Evolutionary conservation across 164 flowering plant species (phyloP), one percentile per base, ranked within the genome.

Genomic region (Chimonanthus salicifolius): DNA sequence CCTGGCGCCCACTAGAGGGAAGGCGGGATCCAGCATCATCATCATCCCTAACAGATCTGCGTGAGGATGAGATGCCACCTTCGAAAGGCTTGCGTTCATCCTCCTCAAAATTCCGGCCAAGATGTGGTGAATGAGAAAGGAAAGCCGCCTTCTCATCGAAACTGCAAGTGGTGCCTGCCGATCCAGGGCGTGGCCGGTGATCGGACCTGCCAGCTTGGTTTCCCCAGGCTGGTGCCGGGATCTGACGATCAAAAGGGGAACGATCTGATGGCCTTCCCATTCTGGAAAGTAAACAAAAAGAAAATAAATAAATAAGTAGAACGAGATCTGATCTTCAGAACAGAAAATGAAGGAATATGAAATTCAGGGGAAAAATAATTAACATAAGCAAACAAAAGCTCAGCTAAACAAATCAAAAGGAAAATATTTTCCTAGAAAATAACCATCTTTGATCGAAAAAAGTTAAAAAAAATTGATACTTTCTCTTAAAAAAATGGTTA

Each of bases 61-160:
- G 83, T 0, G 90, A 88, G 3, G 33, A 33, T 33, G 33, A 74
- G 80, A 2, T 82, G 4, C 45, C 77, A 4, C 93, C 96, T 80
- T 91, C 97, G 43, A 95, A 83, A 0, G 98, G 99, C 83, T 89
- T 95, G 11, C 98, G 83, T 71, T 96, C 99, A 79, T 96, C 99
- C 78, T 96, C 99, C 74, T 94, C 98, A 67, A 96, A 96, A 78
- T 90, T 85, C 7, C 91, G 85, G 43, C 98, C 99, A 62, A 96
- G 86, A 58, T 78, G 83, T 1, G 74, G 68, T 49, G 80, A 74
- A 60, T 79, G 81, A n/a, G 83, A 69, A 7, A 91, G 79, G 78
- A 94, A 87, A 0, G 90, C 87, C 49, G 90, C 72, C 78, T 87
- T 91, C 18, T 92, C 94, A 72, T 94, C 97, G 49, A 80, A 88